phyloP scores from a whole-genome alignment of 2,329 filamentous ascomycete species.

The Zymoseptoria passerinii region DNA sequence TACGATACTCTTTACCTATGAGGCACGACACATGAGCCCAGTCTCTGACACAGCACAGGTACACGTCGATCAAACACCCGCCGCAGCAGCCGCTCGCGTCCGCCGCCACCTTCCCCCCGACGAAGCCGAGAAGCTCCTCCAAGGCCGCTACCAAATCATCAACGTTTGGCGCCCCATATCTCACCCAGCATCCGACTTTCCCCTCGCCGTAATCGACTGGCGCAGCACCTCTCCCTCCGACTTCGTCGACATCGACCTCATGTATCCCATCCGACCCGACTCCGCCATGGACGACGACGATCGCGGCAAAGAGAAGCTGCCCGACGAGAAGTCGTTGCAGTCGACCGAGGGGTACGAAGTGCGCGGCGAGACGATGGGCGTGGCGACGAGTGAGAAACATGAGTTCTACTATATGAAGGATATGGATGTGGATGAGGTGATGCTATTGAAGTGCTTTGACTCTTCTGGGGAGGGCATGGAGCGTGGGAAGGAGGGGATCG shows the following conservation, averaged over 20 bases:
- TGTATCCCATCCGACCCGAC: constrained; percentile 47
- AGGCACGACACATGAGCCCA: background rate
- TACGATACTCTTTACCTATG: background rate
- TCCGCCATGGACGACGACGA: constrained; percentile 42
- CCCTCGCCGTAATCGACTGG: constrained; percentile 61
- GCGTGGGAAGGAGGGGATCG: constrained; percentile 31
- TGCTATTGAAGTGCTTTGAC: constrained; percentile 46
- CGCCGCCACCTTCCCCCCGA: constrained; percentile 48
- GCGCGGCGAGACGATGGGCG: constrained; percentile 58
- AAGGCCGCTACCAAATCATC: constrained; percentile 55
- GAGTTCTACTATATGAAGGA: constrained; percentile 59
- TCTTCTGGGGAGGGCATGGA: constrained; percentile 36
- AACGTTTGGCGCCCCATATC: constrained; percentile 65
- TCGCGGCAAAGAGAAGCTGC: constrained; percentile 49
- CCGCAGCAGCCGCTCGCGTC: constrained; percentile 52
- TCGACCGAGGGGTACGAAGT: constrained; percentile 54
- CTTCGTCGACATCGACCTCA: constrained; percentile 51
- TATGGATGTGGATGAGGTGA: constrained; percentile 51
- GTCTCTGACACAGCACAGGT: constrained; percentile 31
- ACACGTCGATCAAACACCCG: constrained; percentile 62
- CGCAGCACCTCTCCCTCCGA: constrained; percentile 48
- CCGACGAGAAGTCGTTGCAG: constrained; percentile 37
- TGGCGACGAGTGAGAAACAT: constrained; percentile 51
- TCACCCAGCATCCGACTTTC: constrained; percentile 54
- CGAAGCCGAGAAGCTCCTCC: constrained; percentile 49